Conservation (phyloP, 345 rosid species). For the Sapria himalayana region DNA sequence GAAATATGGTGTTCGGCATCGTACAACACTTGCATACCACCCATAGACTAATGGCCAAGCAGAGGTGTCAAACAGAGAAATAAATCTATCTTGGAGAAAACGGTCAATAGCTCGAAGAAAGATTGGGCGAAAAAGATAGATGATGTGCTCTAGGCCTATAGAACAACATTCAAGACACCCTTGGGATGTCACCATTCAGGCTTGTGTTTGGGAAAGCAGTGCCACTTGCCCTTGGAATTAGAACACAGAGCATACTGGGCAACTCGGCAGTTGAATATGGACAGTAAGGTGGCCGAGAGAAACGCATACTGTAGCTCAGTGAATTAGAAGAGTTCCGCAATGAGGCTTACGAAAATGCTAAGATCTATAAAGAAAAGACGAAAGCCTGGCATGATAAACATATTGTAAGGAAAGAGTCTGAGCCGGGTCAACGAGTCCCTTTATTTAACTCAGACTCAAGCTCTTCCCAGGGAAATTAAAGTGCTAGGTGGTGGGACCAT, state of each 20-base stretch:
- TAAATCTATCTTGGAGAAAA: not conserved
- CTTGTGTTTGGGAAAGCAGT: not conserved
- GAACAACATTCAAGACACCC: not conserved
- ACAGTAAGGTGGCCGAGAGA: not conserved
- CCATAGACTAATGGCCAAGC: not conserved
- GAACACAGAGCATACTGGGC: too few relatives aligned
- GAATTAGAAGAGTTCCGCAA: not conserved
- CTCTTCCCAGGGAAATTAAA: not conserved
- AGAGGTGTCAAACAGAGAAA: not conserved
- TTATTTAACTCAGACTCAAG: not conserved
- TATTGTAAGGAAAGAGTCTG: not conserved
- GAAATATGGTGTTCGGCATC: not conserved
- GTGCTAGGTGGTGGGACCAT: not conserved
- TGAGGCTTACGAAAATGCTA: not conserved
- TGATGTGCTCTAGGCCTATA: not conserved
- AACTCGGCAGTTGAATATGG: not conserved
- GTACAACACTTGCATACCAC: not conserved
- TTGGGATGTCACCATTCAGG: not conserved
- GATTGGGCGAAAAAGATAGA: not conserved
- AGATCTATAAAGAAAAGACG: constrained; percentile 1
- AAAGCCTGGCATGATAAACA: not conserved
- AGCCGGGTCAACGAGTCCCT: not conserved
- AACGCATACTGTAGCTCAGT: not conserved
- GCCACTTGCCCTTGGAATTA: too few relatives aligned
- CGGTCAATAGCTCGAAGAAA: not conserved